Base-by-base conservation (phyloP, 768 basidiomycete genomes). In the Suillus luteus region DNA sequence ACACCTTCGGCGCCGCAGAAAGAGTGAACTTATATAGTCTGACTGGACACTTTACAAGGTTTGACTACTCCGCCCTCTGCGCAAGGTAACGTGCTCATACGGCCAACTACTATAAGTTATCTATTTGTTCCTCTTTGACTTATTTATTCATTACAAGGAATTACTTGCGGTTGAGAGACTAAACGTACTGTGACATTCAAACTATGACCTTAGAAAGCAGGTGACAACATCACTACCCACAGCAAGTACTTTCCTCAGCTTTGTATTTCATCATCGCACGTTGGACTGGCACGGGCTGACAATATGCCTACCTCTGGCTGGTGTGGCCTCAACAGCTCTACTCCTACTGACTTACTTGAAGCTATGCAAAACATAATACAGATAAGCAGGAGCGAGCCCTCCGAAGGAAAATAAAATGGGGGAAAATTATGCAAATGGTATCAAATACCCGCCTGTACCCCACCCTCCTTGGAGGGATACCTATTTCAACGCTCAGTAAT, bases 31-130 rank as follows among this genome's bases (percentile, higher is more conserved):
- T 4, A 2, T 31, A 38, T 51, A 27, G 48, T 49, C 7, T 27
- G 48, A 49, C 24, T 51, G 27, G 51, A 52, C 27, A 52, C 24
- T 9, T 22, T 10, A 57, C 22, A 57, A 55, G 35, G 12, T 37
- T 37, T 12, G 55, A 54, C 11, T 55, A 1, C n/a, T 17, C 1
- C 15, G 38, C 52, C 19, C 31, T 54, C 31, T 54, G 35, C 11
- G 33, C 52, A 35, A 54, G 52, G 52, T 54, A 54, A 54, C n/a
- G 33, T 51, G 17, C 33, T 54, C 19, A 54, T n/a, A 35, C 33
- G 19, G 2, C 33, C 52, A 35, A 35, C 31, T 35, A 19, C 31
- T 31, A 31, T 31, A 35, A n/a, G 35, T 33, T 33, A 19, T 54
- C n/a, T 35, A 33, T 49, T 10, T 31, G 31, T 52, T 0, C 15